phyloP scores from a whole-genome alignment of 441 rosid species.

The Breynia disticha region DNA sequence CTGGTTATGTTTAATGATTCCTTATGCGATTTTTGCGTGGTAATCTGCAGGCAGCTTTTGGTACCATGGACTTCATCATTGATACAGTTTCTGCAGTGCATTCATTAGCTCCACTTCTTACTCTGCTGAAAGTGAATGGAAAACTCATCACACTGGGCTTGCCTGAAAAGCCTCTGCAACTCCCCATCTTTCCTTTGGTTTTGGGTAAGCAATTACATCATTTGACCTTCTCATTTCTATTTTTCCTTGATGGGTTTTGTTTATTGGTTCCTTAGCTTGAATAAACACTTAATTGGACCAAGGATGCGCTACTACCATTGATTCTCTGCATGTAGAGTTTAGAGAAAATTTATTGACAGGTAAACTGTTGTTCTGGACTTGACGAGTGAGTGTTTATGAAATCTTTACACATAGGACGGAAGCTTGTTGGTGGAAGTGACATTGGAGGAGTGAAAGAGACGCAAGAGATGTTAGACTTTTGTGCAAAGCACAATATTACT shows the following conservation, averaged over 20 bases:
- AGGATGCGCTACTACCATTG: no score
- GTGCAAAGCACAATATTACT: constrained; percentile 56
- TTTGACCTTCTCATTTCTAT: not conserved
- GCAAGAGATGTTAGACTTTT: constrained; percentile 79
- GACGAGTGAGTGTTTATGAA: no score
- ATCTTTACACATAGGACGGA: constrained; percentile 41
- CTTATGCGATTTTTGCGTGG: not conserved
- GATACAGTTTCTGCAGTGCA: constrained; percentile 81
- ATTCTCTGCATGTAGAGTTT: no score
- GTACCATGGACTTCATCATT: constrained; percentile 66
- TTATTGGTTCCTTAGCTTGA: no score
- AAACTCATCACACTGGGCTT: constrained; percentile 61
- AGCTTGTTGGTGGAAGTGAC: constrained; percentile 68
- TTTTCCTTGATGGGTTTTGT: not conserved
- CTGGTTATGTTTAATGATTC: not conserved
- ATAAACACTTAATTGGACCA: no score
- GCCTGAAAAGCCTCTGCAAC: constrained; percentile 65
- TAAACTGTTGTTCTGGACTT: no score
- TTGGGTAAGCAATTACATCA: constrained; percentile 31
- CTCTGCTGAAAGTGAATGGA: constrained; percentile 61
- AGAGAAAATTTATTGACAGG: no score
- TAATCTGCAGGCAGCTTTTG: constrained; percentile 44
- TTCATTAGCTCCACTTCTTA: constrained; percentile 46
- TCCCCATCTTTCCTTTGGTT: constrained; percentile 59
- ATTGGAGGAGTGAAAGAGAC: constrained; percentile 76